phyloP scores from a whole-genome alignment of 2,329 filamentous ascomycete species.

The Arthrobotrys sinensis region DNA sequence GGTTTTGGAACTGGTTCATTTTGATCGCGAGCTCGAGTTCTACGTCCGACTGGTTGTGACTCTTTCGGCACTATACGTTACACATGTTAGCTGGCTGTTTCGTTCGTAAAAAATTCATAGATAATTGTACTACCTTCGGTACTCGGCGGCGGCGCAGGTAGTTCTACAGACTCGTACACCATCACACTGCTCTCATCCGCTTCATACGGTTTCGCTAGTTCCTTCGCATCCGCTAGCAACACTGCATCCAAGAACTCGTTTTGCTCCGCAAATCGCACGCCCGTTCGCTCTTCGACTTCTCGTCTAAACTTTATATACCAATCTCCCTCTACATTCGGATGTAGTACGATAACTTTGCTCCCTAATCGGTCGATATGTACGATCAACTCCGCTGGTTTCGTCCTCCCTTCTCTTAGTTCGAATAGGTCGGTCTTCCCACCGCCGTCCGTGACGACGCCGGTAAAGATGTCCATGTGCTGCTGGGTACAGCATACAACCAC shows the following conservation, averaged over 20 bases:
- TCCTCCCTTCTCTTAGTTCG: conserved; percentile 75
- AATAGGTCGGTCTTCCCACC: conserved; percentile 84
- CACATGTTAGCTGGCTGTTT: background rate
- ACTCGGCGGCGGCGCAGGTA: conserved; percentile 65
- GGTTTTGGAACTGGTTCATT: background rate
- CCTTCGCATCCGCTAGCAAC: conserved; percentile 81
- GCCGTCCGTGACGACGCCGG: conserved; percentile 81
- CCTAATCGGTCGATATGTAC: conserved; percentile 46
- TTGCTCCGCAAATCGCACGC: conserved; percentile 87
- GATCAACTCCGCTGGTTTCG: conserved; percentile 81
- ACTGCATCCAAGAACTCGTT: conserved; percentile 94
- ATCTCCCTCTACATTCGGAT: conserved; percentile 50
- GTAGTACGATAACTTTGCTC: conserved; percentile 65
- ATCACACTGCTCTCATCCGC: conserved; percentile 53
- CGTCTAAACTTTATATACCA: conserved; percentile 42
- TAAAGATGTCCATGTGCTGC: conserved; percentile 80
- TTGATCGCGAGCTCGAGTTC: conserved; percentile 16
- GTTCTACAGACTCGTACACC: conserved; percentile 66
- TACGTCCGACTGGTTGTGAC: conserved; percentile 36
- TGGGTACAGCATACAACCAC: conserved; percentile 86
- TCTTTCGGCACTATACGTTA: conserved; percentile 36
- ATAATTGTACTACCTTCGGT: conserved; percentile 62
- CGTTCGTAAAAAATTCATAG: background rate
- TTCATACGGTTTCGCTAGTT: conserved; percentile 79
- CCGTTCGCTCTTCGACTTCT: conserved; percentile 71